A percentile compares a stretch with the other conserved stretches of the same genome.
phyloP scores from a whole-genome alignment of 2,329 filamentous ascomycete genomes.

The Mycogone perniciosa region DNA sequence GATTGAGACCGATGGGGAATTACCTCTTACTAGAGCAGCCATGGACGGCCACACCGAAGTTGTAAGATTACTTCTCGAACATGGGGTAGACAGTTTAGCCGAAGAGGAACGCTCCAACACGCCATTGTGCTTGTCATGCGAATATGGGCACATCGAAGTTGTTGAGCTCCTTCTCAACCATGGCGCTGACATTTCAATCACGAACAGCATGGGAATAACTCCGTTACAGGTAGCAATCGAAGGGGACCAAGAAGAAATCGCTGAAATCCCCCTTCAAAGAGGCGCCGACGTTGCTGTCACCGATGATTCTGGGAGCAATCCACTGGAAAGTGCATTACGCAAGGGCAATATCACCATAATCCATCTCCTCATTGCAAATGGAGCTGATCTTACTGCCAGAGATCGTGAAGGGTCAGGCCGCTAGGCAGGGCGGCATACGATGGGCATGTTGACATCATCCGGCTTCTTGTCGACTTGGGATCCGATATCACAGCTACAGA shows the following conservation, averaged over 20 bases:
- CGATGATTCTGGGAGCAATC: constrained; percentile 2
- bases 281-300: constrained; percentile 12
- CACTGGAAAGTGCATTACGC: neutral
- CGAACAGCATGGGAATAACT: neutral
- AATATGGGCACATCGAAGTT: neutral
- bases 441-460: neutral
- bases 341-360: neutral
- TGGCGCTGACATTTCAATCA: neutral
- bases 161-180: neutral
- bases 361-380: neutral
- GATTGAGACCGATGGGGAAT: neutral
- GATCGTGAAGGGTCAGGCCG: neutral
- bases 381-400: neutral
- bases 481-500: neutral
- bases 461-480: neutral
- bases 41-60: neutral
- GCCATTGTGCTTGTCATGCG: neutral
- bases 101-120: too few species aligned
- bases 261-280: constrained; percentile 14
- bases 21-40: neutral
- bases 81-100: neutral
- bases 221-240: neutral
- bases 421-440: neutral
- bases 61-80: neutral
- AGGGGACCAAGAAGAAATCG: constrained; percentile 2